phyloP scores from a whole-genome alignment of 2,329 filamentous ascomycete genomes.

The Sclerotinia minor region DNA sequence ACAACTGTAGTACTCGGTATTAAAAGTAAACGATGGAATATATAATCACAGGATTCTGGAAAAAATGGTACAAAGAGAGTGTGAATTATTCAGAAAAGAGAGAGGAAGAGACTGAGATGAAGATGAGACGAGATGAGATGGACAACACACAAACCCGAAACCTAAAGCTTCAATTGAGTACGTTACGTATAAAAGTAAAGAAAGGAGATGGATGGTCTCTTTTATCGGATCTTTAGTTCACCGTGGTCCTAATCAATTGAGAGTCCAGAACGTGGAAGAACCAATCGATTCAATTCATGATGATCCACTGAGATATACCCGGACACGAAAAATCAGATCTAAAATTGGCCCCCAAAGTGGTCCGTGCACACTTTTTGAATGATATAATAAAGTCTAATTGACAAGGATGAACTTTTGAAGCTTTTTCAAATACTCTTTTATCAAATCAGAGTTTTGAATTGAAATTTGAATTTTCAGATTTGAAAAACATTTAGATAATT shows the following conservation, averaged over 20 bases:
- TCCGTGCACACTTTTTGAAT: too few relatives aligned
- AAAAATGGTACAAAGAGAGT: background rate
- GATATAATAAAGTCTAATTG: too few relatives aligned
- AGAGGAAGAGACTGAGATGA: background rate
- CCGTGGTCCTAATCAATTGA: background rate
- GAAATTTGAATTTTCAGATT: too few relatives aligned
- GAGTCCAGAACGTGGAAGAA: background rate
- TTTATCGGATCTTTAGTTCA: background rate
- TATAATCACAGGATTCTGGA: background rate
- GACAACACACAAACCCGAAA: background rate
- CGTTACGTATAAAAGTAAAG: conserved; percentile 1
- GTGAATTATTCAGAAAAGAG: background rate
- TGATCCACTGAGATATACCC: background rate
- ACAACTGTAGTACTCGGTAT: background rate
- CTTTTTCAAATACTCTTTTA: too few relatives aligned
- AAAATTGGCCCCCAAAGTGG: too few relatives aligned
- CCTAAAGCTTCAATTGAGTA: background rate
- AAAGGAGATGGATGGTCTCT: conserved; percentile 13
- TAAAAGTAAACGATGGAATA: background rate
- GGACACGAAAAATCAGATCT: too few relatives aligned
- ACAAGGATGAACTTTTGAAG: too few relatives aligned
- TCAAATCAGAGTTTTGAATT: too few relatives aligned
- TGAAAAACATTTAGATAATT: too few relatives aligned
- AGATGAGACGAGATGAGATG: background rate
- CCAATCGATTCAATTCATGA: conserved; percentile 8